phyloP scores from a whole-genome alignment of 805 yeast species.

The Diddensiella caesifluorescens region DNA sequence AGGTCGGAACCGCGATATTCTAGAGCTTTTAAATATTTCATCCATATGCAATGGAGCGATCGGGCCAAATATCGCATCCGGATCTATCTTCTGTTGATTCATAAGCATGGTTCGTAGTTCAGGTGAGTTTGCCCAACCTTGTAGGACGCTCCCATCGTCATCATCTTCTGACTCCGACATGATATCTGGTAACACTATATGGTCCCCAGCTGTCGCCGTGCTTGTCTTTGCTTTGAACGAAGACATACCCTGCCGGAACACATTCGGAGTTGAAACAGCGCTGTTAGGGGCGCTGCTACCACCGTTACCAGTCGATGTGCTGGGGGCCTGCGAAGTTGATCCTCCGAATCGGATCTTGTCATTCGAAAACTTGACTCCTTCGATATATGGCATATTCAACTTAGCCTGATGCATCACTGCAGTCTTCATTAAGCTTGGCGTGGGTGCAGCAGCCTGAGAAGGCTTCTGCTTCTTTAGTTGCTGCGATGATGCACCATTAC shows the following conservation, averaged over 20 bases:
- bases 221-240: background rate
- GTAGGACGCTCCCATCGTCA: conserved; percentile 43
- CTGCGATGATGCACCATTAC: too few relatives aligned
- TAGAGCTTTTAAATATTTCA: conserved; percentile 51
- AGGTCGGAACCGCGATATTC: conserved; percentile 46
- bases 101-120: conserved; percentile 43
- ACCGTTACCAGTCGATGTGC: too few relatives aligned
- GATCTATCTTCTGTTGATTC: conserved; percentile 52
- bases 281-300: too few relatives aligned
- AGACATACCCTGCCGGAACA: too few relatives aligned
- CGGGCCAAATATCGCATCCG: conserved; percentile 68
- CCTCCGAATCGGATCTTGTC: conserved; percentile 30
- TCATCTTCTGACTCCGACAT: conserved; percentile 46
- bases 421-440: conserved; percentile 32
- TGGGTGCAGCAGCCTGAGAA: conserved; percentile 17
- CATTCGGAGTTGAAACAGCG: too few relatives aligned
- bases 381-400: conserved; percentile 26
- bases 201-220: conserved; percentile 3
- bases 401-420: conserved; percentile 34
- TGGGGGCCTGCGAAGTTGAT: background rate
- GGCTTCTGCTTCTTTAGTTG: too few relatives aligned
- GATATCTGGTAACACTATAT: conserved; percentile 28
- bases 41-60: conserved; percentile 64
- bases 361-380: conserved; percentile 32
- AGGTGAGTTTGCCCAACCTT: conserved; percentile 62